These are phyloP conservation scores for Stagonosporopsis vannaccii DNA, from an alignment of 2,329 filamentous ascomycete genomes.

Conservation along the genomic window DNA sequence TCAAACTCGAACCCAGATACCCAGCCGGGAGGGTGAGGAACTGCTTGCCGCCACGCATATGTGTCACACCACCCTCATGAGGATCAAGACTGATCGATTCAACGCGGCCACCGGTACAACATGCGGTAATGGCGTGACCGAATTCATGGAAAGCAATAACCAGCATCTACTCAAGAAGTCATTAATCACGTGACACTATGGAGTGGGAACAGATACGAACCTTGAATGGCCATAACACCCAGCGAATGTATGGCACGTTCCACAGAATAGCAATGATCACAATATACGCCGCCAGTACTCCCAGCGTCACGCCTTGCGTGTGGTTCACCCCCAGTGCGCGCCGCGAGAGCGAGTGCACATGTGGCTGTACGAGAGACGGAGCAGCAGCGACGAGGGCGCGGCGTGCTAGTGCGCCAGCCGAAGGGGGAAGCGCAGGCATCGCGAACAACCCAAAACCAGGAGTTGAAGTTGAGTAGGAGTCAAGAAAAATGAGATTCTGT, in stretches of 20 bases:
- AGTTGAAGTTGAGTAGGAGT: not conserved
- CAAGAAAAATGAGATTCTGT: not conserved
- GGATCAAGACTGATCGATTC: constrained; percentile 78
- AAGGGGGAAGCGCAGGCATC: constrained; percentile 35
- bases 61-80: constrained; percentile 78
- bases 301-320: constrained; percentile 74
- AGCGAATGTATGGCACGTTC: constrained; percentile 80
- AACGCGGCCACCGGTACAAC: constrained; percentile 75
- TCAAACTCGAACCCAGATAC: constrained; percentile 78
- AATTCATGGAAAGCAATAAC: constrained; percentile 85
- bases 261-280: constrained; percentile 78
- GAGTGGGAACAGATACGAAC: constrained; percentile 50
- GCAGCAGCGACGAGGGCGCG: constrained; percentile 37
- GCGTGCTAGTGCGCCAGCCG: constrained; percentile 36
- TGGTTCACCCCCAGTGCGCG: constrained; percentile 68
- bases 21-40: constrained; percentile 78
- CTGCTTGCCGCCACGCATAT: constrained; percentile 75
- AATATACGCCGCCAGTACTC: constrained; percentile 74
- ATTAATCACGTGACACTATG: not conserved
- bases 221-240: constrained; percentile 82
- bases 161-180: constrained; percentile 66
- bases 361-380: constrained; percentile 38
- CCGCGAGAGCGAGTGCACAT: constrained; percentile 54
- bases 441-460: not conserved
- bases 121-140: constrained; percentile 75